These are phyloP conservation scores for Allium sativum DNA, from an alignment of 106 monocot species.

Conservation along the genomic window DNA sequence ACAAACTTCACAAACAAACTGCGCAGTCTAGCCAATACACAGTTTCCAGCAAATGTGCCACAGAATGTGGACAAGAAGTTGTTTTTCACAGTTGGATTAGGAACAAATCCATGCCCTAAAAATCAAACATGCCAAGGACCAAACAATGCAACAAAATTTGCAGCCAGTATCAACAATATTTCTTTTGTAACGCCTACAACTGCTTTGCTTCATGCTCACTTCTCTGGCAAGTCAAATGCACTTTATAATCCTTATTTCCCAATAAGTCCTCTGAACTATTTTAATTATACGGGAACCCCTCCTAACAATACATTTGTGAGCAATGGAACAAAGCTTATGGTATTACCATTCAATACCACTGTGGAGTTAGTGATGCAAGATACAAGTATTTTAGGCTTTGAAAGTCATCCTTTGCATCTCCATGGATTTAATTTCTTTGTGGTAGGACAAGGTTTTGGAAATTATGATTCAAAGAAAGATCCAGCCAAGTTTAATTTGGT, in stretches of 20 bases:
- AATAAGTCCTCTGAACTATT: constrained; percentile 13
- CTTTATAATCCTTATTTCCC: constrained; percentile 37
- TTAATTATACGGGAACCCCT: constrained; percentile 40
- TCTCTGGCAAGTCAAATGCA: constrained; percentile 12
- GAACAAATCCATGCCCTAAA: constrained; percentile 39
- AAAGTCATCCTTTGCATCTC: constrained; percentile 48
- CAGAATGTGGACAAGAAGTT: constrained; percentile 20
- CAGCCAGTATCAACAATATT: constrained; percentile 40
- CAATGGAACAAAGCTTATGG: constrained; percentile 22
- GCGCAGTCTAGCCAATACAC: constrained; percentile 19
- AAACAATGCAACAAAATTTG: constrained; percentile 37
- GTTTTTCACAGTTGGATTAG: constrained; percentile 48
- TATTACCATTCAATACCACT: constrained; percentile 30
- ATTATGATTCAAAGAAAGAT: constrained; percentile 25
- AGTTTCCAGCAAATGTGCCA: constrained; percentile 28
- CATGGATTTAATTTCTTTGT: constrained; percentile 54
- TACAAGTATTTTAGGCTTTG: constrained; percentile 37
- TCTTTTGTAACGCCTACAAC: constrained; percentile 25
- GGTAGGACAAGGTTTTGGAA: constrained; percentile 40
- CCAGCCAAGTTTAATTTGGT: constrained; percentile 30
- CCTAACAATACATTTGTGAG: constrained; percentile 38
- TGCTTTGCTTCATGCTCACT: constrained; percentile 40
- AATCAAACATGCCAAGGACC: constrained; percentile 53
- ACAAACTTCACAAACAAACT: constrained; percentile 25
- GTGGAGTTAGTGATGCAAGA: constrained; percentile 58